A percentile compares a stretch with the other conserved stretches of the same genome.
phyloP scores from a whole-genome alignment of 1,284 basidiomycete genomes.

The Omphalotus olearius region DNA sequence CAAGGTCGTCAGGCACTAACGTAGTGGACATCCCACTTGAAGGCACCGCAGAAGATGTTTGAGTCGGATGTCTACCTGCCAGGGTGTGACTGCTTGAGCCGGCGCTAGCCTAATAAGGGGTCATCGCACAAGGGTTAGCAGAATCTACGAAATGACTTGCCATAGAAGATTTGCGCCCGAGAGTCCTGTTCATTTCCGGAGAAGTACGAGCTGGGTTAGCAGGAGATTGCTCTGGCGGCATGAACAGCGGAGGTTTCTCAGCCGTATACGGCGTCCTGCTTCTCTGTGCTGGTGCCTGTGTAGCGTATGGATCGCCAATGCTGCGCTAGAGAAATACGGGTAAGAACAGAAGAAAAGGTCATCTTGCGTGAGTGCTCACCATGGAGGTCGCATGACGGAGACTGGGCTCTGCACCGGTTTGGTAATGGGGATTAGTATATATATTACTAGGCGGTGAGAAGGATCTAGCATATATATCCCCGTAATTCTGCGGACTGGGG shows the following conservation, averaged over 20 bases:
- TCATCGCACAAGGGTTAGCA: neutral
- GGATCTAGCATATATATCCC: neutral
- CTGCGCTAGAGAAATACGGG: neutral
- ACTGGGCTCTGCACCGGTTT: neutral
- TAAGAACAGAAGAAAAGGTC: too few relatives aligned
- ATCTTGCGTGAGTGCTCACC: too few relatives aligned
- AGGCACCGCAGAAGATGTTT: neutral
- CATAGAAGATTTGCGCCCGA: conserved; percentile 3
- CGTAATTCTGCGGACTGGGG: too few relatives aligned
- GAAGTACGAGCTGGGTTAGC: neutral
- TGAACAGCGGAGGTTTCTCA: neutral
- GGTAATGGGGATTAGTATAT: conserved; percentile 6
- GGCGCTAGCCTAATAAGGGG: conserved; percentile 1
- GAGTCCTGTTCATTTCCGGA: neutral
- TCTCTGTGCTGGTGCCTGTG: conserved; percentile 3
- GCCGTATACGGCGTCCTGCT: neutral
- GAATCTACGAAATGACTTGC: neutral
- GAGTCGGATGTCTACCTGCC: neutral
- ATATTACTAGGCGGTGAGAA: neutral
- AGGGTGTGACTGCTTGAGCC: conserved; percentile 5
- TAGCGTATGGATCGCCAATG: neutral
- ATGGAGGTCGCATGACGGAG: neutral
- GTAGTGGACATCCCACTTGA: conserved; percentile 4
- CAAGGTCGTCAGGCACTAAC: conserved; percentile 1
- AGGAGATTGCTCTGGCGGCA: conserved; percentile 3